Evolutionary conservation across 108 stramenopile species (phyloP).

Genomic region (Cyclotella atomus): DNA sequence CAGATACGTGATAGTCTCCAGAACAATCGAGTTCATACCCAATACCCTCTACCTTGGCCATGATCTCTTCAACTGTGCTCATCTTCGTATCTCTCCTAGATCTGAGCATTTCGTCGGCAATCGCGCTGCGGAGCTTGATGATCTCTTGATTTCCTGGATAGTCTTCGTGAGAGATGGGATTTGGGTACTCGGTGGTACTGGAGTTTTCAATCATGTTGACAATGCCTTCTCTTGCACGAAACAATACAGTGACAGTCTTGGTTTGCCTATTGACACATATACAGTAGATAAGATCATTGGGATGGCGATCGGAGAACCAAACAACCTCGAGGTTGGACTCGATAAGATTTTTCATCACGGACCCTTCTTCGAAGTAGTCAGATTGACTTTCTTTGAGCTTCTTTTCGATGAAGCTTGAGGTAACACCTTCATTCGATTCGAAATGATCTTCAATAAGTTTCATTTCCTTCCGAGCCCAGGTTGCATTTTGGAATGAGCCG

Average conservation of each 20-base stretch:
- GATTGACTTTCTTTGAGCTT: not conserved
- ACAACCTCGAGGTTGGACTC: slow-evolving; percentile 18
- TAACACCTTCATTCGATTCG: not conserved
- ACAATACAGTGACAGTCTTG: slow-evolving; percentile 13
- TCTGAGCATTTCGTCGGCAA: slow-evolving; percentile 16
- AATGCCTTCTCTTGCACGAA: slow-evolving; percentile 14
- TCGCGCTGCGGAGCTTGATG: slow-evolving; percentile 10
- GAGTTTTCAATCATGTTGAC: slow-evolving; percentile 10
- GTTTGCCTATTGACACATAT: slow-evolving; percentile 18
- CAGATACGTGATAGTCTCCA: slow-evolving; percentile 17
- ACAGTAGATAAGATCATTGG: slow-evolving; percentile 12
- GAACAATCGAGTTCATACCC: slow-evolving; percentile 9
- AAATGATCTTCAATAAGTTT: slow-evolving; percentile 20
- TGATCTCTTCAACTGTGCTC: slow-evolving; percentile 11
- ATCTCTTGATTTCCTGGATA: slow-evolving; percentile 12
- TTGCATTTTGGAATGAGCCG: not conserved
- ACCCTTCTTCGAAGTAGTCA: slow-evolving; percentile 17
- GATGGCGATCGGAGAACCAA: slow-evolving; percentile 24
- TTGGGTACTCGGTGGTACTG: slow-evolving; percentile 5
- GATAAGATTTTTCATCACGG: slow-evolving; percentile 17
- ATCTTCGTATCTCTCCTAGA: slow-evolving; percentile 17
- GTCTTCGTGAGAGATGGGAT: slow-evolving; percentile 29
- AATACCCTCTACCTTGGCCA: slow-evolving; percentile 11
- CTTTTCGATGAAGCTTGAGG: slow-evolving; percentile 5
- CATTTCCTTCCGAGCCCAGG: slow-evolving; percentile 11